These are phyloP conservation scores for Colletotrichum chlorophyti DNA, from an alignment of 2,329 filamentous ascomycete genomes.

Conservation along the genomic window DNA sequence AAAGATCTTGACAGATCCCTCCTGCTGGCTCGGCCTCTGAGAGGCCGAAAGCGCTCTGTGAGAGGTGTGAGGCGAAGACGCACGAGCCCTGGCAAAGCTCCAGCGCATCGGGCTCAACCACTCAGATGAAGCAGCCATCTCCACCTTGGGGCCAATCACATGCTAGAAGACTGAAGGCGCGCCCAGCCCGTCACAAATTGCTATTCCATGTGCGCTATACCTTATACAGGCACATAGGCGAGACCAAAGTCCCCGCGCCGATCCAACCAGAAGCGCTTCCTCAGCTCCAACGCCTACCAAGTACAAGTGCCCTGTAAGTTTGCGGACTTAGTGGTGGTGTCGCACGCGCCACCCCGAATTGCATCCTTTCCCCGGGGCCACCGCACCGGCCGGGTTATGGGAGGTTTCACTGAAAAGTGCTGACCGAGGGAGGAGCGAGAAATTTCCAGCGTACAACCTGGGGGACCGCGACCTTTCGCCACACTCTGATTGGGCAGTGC, in stretches of 20 bases:
- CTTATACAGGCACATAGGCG: constrained; percentile 18
- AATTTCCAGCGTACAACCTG: constrained; percentile 23
- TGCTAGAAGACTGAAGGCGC: too few species aligned
- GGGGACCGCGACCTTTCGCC: constrained; percentile 5
- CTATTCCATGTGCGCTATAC: constrained; percentile 15
- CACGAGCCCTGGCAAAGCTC: too few species aligned
- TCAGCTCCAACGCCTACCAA: neutral
- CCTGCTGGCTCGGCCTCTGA: neutral
- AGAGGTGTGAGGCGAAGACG: neutral
- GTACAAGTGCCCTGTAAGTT: neutral
- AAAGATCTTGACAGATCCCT: neutral
- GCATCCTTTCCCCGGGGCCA: constrained; percentile 24
- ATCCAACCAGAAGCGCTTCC: constrained; percentile 11
- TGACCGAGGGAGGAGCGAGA: constrained; percentile 14
- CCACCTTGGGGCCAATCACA: constrained; percentile 27
- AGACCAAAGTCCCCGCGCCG: constrained; percentile 4
- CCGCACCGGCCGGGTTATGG: neutral
- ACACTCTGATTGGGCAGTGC: constrained; percentile 13
- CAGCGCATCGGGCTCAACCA: too few species aligned
- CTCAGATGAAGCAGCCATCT: constrained; percentile 1
- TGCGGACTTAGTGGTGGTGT: neutral
- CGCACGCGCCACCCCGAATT: constrained; percentile 27
- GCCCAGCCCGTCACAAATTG: too few species aligned
- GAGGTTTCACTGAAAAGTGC: too few species aligned
- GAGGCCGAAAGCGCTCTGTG: neutral